Conservation (phyloP, 2,329 filamentous ascomycete genomes). For the Monosporascus sp. region DNA sequence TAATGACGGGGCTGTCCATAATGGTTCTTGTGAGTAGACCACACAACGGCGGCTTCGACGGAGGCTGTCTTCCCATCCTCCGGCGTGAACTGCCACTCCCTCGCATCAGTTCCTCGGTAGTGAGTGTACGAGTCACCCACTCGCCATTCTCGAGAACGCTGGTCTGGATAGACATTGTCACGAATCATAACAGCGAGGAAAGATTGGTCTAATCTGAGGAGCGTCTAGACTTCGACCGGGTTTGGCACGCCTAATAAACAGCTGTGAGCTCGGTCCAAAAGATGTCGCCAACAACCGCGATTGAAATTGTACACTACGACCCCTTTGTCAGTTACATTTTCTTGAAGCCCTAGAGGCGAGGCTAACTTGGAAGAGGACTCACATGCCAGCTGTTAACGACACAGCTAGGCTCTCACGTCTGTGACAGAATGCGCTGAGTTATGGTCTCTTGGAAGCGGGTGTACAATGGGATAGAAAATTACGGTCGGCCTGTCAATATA, state of each 20-base stretch:
- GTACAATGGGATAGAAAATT: neutral
- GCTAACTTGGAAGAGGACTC: neutral
- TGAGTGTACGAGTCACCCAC: slow-evolving; percentile 52
- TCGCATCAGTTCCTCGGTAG: slow-evolving; percentile 29
- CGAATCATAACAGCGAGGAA: slow-evolving; percentile 1
- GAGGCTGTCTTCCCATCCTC: slow-evolving; percentile 22
- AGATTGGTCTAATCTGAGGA: neutral
- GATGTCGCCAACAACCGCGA: neutral
- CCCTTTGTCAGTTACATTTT: neutral
- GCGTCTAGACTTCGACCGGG: neutral
- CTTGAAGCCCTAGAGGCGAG: neutral
- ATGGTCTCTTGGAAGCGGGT: neutral
- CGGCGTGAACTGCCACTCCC: slow-evolving; percentile 29
- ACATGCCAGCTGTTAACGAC: neutral
- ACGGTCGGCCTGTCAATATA: neutral
- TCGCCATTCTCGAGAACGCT: slow-evolving; percentile 49
- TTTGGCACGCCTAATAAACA: neutral
- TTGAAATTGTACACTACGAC: neutral
- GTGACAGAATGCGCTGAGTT: neutral
- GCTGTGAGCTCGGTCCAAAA: neutral
- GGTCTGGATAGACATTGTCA: slow-evolving; percentile 47
- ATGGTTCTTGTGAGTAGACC: slow-evolving; percentile 78
- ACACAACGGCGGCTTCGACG: slow-evolving; percentile 44
- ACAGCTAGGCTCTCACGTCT: neutral
- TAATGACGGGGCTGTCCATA: slow-evolving; percentile 68